A percentile compares a stretch with the other conserved stretches of the same genome.
phyloP scores from a whole-genome alignment of 1,284 basidiomycete genomes.

The Pseudozyma hubeiensis region DNA sequence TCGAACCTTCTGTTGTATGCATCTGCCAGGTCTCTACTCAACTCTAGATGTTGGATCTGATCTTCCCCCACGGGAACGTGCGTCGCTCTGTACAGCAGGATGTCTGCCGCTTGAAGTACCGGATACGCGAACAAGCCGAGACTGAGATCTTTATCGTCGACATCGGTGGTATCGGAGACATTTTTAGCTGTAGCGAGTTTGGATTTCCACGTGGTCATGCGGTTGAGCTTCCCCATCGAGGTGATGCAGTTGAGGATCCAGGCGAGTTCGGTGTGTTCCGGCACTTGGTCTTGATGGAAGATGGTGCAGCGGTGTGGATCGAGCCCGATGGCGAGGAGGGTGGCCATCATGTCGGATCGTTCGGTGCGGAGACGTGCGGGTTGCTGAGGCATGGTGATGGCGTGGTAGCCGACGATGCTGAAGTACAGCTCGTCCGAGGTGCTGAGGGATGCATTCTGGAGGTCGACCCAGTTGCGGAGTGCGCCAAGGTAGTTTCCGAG shows the following conservation, averaged over 20 bases:
- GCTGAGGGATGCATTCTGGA: constrained; percentile 75
- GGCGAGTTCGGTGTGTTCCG: constrained; percentile 85
- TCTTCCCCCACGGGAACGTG: constrained; percentile 96
- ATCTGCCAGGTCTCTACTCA: constrained; percentile 84
- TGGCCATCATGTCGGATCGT: constrained; percentile 82
- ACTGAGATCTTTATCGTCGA: constrained; percentile 84
- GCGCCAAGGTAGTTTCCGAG: constrained; percentile 94
- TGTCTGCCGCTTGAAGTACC: constrained; percentile 91
- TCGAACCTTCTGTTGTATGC: constrained; percentile 78
- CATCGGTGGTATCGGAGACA: constrained; percentile 75
- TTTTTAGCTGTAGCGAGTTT: constrained; percentile 81
- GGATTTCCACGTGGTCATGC: constrained; percentile 98
- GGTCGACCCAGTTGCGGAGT: constrained; percentile 84
- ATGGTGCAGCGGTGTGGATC: constrained; percentile 81
- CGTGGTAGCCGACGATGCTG: constrained; percentile 80
- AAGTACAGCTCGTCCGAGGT: constrained; percentile 75
- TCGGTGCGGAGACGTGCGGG: constrained; percentile 46
- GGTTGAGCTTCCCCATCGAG: constrained; percentile 81
- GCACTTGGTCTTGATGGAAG: constrained; percentile 91
- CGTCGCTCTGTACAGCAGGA: constrained; percentile 88
- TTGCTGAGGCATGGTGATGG: constrained; percentile 70
- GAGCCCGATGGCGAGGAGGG: constrained; percentile 85
- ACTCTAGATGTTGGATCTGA: constrained; percentile 91
- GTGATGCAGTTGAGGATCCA: constrained; percentile 91
- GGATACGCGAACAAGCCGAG: constrained; percentile 91